Conservation (phyloP, 108 stramenopile genomes). For the Phaeodactylum tricornutum region DNA sequence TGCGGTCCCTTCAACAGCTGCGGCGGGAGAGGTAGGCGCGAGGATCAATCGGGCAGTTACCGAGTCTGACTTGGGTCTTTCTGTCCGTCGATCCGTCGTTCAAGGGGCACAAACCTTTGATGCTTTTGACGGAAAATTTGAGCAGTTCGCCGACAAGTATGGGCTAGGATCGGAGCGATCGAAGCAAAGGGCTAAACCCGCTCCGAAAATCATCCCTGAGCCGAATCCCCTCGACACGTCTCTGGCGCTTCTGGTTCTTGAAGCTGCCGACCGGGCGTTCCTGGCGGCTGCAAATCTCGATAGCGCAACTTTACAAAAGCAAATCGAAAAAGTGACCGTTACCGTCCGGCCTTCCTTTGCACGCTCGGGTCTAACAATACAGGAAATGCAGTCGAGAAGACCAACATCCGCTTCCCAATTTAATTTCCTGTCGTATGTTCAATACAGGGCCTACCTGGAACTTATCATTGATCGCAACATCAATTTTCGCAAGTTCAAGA, state of each 20-base stretch:
- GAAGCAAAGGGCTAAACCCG: conserved; percentile 21
- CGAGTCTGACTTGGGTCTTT: conserved; percentile 43
- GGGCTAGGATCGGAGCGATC: conserved; percentile 46
- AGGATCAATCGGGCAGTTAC: conserved; percentile 43
- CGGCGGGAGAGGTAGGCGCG: conserved; percentile 45
- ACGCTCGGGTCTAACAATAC: conserved; percentile 20
- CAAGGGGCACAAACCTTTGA: conserved; percentile 75
- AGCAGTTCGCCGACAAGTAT: conserved; percentile 58
- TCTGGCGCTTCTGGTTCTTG: conserved; percentile 22
- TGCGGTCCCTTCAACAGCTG: not conserved
- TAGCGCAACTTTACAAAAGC: conserved; percentile 10
- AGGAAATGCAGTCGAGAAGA: conserved; percentile 3
- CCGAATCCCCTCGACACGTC: conserved; percentile 20
- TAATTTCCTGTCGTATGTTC: conserved; percentile 57
- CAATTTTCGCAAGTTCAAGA: conserved; percentile 35
- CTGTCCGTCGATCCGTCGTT: conserved; percentile 55
- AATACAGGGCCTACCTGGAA: conserved; percentile 67
- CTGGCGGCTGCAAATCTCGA: conserved; percentile 8
- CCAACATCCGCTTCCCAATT: conserved; percentile 30
- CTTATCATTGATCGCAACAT: conserved; percentile 31
- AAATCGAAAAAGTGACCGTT: conserved; percentile 29
- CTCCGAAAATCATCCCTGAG: conserved; percentile 28
- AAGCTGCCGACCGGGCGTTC: conserved; percentile 28
- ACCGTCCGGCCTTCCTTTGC: conserved; percentile 42
- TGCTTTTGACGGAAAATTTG: conserved; percentile 65